phyloP scores from a whole-genome alignment of 768 basidiomycete species.

The Mycena amicta region DNA sequence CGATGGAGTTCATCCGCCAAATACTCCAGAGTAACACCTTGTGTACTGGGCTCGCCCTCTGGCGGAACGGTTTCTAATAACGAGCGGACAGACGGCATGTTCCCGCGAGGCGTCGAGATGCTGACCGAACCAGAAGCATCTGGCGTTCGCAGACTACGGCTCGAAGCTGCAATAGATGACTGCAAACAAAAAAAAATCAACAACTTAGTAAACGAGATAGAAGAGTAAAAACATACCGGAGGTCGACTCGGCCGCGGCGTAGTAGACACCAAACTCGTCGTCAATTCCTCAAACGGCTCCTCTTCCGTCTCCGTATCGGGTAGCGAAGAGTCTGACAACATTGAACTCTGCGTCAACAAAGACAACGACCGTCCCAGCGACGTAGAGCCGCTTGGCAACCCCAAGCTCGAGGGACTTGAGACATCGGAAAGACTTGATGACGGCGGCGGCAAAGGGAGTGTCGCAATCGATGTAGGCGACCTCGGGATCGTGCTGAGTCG shows the following conservation, averaged over 20 bases:
- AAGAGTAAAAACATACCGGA: slow-evolving; percentile 28
- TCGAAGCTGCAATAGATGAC: slow-evolving; percentile 34
- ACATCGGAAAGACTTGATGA: slow-evolving; percentile 16
- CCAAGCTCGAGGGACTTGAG: slow-evolving; percentile 18
- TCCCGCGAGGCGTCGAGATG: slow-evolving; percentile 47
- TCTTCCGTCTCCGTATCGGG: slow-evolving; percentile 12
- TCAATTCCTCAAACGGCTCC: slow-evolving; percentile 4
- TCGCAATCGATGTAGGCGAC: slow-evolving; percentile 32
- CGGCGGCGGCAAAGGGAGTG: slow-evolving; percentile 31
- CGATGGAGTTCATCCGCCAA: slow-evolving; percentile 58
- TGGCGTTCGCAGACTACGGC: slow-evolving; percentile 39
- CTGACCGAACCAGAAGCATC: slow-evolving; percentile 41
- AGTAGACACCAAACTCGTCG: slow-evolving; percentile 14
- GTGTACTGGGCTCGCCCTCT: slow-evolving; percentile 48
- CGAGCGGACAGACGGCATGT: slow-evolving; percentile 51
- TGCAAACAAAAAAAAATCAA: slow-evolving; percentile 20
- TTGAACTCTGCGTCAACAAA: slow-evolving; percentile 17
- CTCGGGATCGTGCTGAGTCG: slow-evolving; percentile 48
- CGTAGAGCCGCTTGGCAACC: slow-evolving; percentile 9
- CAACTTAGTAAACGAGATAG: neutral
- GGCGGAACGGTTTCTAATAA: slow-evolving; percentile 47
- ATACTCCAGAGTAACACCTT: slow-evolving; percentile 53
- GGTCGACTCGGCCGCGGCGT: slow-evolving; percentile 26
- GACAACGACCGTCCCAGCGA: slow-evolving; percentile 17
- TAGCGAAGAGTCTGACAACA: slow-evolving; percentile 13